phyloP scores from a whole-genome alignment of 441 rosid species.

The Hura crepitans region DNA sequence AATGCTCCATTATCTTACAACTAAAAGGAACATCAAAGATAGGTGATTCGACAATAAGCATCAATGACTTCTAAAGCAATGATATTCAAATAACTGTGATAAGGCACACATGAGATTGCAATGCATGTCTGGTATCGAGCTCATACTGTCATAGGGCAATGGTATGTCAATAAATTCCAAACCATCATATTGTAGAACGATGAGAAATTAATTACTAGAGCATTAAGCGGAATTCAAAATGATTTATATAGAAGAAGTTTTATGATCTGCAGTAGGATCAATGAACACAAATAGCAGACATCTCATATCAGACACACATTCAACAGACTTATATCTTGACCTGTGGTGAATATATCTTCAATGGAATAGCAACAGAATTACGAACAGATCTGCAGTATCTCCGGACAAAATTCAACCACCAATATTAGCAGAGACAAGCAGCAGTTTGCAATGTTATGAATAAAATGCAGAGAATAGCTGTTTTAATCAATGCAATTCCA shows the following conservation, averaged over 20 bases:
- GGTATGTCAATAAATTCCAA: neutral
- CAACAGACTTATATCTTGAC: neutral
- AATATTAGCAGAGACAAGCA: neutral
- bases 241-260: no score
- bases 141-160: neutral
- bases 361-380: neutral
- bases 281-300: neutral
- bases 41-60: neutral
- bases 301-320: neutral
- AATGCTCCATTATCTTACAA: conserved; percentile 1
- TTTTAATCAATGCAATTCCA: neutral
- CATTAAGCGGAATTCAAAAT: neutral
- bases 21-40: neutral
- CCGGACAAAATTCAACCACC: neutral
- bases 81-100: neutral
- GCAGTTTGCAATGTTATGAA: neutral
- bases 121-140: neutral
- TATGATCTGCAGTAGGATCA: neutral
- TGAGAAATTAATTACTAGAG: neutral
- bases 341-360: no score
- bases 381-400: neutral
- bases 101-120: neutral
- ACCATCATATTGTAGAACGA: neutral
- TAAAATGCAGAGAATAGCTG: neutral
- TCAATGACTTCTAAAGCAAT: neutral